Conservation (phyloP, 2,329 filamentous ascomycete genomes). For the Ophidiomyces ophidiicola region DNA sequence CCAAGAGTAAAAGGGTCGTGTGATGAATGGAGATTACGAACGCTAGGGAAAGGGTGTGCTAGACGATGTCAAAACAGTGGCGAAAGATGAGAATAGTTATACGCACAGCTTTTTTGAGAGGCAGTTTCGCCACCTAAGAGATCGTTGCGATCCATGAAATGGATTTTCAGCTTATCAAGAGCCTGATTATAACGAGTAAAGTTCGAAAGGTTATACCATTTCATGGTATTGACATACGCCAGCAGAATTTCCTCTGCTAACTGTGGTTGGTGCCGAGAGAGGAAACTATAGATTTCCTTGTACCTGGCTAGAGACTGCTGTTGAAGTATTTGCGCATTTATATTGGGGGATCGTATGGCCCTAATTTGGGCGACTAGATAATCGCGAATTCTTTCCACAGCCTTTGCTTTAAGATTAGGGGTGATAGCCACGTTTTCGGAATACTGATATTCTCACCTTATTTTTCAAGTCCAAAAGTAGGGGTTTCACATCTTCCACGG, state of each 20-base stretch:
- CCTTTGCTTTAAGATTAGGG: slow-evolving; percentile 36
- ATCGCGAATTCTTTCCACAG: slow-evolving; percentile 86
- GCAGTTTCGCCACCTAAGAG: slow-evolving; percentile 67
- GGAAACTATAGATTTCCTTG: slow-evolving; percentile 76
- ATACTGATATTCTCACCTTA: slow-evolving; percentile 44
- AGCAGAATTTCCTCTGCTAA: slow-evolving; percentile 81
- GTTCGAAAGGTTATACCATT: slow-evolving; percentile 92
- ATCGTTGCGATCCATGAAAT: slow-evolving; percentile 70
- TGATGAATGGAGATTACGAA: slow-evolving; percentile 29
- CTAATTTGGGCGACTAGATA: slow-evolving; percentile 92
- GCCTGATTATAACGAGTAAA: slow-evolving; percentile 79
- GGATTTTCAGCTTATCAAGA: slow-evolving; percentile 71
- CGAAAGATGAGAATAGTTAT: background rate
- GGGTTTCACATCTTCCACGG: slow-evolving; percentile 70
- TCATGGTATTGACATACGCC: slow-evolving; percentile 96
- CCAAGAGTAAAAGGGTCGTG: slow-evolving; percentile 87
- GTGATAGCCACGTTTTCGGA: background rate
- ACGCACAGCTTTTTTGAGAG: slow-evolving; percentile 45
- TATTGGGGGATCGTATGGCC: slow-evolving; percentile 81
- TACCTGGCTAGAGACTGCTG: slow-evolving; percentile 81
- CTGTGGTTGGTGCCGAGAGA: slow-evolving; percentile 67
- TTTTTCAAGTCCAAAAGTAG: slow-evolving; percentile 71
- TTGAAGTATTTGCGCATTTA: slow-evolving; percentile 94
- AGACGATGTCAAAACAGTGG: background rate
- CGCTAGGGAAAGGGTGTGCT: slow-evolving; percentile 30